Evolutionary conservation across 2,329 filamentous ascomycete species (phyloP).

Genomic region (Escovopsis sp.): DNA sequence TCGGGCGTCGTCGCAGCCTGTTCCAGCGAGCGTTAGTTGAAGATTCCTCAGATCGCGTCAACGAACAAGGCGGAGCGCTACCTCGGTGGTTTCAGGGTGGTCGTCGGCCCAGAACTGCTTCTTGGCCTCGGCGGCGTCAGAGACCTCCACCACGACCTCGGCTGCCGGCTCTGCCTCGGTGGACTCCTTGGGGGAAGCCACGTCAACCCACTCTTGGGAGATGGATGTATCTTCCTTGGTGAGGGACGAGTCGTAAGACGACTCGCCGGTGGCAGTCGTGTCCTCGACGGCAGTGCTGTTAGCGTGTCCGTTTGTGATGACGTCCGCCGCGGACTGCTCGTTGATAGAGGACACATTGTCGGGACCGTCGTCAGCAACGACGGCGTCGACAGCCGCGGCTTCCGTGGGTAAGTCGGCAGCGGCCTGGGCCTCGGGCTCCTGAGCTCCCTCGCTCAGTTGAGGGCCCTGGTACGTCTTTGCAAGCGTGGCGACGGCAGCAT

Average conservation of each 20-base stretch:
- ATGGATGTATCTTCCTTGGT: constrained; percentile 25
- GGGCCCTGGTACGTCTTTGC: constrained; percentile 36
- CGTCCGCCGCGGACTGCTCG: constrained; percentile 25
- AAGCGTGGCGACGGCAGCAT: constrained; percentile 27
- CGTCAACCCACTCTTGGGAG: constrained; percentile 56
- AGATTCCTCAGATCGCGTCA: neutral
- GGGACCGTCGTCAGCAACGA: constrained; percentile 51
- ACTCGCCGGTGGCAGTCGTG: constrained; percentile 45
- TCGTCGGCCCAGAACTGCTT: constrained; percentile 74
- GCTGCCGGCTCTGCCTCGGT: constrained; percentile 58
- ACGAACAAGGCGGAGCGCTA: constrained; percentile 14
- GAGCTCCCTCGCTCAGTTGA: constrained; percentile 17
- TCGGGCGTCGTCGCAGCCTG: constrained; percentile 23
- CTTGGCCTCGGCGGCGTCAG: constrained; percentile 34
- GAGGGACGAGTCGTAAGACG: constrained; percentile 43
- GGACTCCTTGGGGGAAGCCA: constrained; percentile 55
- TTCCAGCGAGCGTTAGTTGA: constrained; percentile 1
- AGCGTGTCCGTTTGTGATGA: constrained; percentile 24
- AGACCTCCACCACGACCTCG: constrained; percentile 35
- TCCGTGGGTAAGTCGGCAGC: constrained; percentile 34
- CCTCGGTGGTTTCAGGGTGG: constrained; percentile 41
- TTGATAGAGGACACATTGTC: constrained; percentile 27
- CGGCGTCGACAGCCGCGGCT: constrained; percentile 51
- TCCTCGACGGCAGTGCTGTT: constrained; percentile 38
- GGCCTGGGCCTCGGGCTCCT: constrained; percentile 18